Evolutionary conservation across 352 stramenopile genomes (phyloP), one percentile per base, ranked within the genome.

Genomic region (Blastocystis sp.): DNA sequence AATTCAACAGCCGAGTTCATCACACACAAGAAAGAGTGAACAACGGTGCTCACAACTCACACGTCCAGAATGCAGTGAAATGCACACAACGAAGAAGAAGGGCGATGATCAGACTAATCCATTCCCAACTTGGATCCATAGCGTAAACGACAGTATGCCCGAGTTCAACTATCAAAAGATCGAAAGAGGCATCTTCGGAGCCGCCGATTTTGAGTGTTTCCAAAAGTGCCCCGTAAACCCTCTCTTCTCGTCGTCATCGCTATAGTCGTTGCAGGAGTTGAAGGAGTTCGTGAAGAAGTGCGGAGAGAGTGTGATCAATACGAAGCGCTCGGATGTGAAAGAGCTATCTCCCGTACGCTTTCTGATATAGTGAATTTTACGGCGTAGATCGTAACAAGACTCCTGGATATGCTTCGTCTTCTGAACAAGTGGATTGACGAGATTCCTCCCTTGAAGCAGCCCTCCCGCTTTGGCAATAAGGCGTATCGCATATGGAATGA

Each of bases 391-490:
- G 55, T 88, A 55, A 31, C 3, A 37, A 29, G 79, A 37, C 35
- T 91, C 45, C 39, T 92, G 0, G 76, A 79, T 45, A 88, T 93
- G 77, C 89, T 94, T 66, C 80, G 91, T 12, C 33, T 41, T 51
- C 92, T 97, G 65, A 93, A 94, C 88, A 91, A 91, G 62, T 97
- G 94, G 94, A 94, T 98, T 67, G 94, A 96, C 67, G 95, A 97
- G 62, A 95, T 96, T 65, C 95, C 95, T 41, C 95, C 94, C 21
- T 93, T 97, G 69, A 93, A 97, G 90, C 95, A 98, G 91, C 94
- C 94, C 24, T 97, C 97, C 94, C 94, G 95, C 41, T 98, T 98
- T 80, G 95, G 95, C 26, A 98, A 98, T 93, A 96, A 97, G 88
- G 94, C 95, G 19, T 98, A 96, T 92, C 94, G 95, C 16, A 93